Base-by-base conservation (phyloP, 345 rosid species). In the Schrenkiella parvula region DNA sequence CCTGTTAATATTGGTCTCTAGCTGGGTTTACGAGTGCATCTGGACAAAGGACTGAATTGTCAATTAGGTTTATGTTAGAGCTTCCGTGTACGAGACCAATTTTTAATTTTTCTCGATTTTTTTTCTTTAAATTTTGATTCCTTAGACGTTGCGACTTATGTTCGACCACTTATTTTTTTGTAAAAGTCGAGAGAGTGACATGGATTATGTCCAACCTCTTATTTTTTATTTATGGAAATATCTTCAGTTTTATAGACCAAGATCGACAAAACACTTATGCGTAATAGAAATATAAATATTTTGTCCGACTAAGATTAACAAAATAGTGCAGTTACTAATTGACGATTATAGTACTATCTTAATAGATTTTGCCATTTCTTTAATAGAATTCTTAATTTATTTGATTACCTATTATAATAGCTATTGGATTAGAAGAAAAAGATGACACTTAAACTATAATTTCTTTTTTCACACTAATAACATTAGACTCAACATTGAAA, bases 41-140 rank as follows among this genome's bases (percentile, higher is more conserved):
- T 65, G 41, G 56, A 55, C 42, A 44, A 25, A 57, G 68, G 72
- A 15, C 15, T 38, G 1, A 39, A 15, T 58, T 13, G 68, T 58
- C 62, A 66, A 26, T 26, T 73, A 35, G 21, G 25, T 17, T 37
- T 47, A 39, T 56, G 77, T 22, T 28, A 64, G 70, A 48, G 72
- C 14, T 74, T 66, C 46, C 78, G 78, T 74, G 62, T 67, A 66
- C 78, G 73, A 66, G 73, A 66, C 72, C 55, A 58, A 5, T 22
- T 66, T 66, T 48, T 48, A 58, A 5, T 22, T 66, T 66, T 48
- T 48, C 25, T 56, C 9, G n/a, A 25, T 34, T 48, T 48, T 26
- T 59, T 6, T 69, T 13, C 2, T 26, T 9, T 44, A 0, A 11
- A 5, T 23, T 66, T 66, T 65, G 13, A 29, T 69, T 60, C 22